Percentiles rank a stretch among this genome's conserved stretches.
Evolutionary conservation across 352 stramenopile genomes (phyloP).

Genomic region (Phytophthora fragariae): DNA sequence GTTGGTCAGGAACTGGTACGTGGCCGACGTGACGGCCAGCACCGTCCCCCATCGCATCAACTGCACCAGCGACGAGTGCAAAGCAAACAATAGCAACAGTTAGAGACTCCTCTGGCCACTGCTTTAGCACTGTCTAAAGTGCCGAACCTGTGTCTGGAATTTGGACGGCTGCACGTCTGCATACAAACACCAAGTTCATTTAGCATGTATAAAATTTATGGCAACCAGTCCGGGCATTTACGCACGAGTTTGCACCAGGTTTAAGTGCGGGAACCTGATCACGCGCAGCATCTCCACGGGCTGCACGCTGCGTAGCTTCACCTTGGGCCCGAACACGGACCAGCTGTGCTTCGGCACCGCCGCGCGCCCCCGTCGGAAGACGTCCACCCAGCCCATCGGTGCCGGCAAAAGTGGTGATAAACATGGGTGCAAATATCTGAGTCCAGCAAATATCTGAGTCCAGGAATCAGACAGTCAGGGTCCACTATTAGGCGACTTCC

Average conservation of each 20-base stretch:
- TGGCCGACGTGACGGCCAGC: constrained; percentile 52
- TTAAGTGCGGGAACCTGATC: constrained; percentile 45
- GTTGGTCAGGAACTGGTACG: constrained; percentile 78
- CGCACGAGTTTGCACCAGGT: constrained; percentile 57
- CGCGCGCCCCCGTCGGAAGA: constrained; percentile 38
- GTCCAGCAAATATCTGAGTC: too few species aligned
- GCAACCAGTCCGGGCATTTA: constrained; percentile 1
- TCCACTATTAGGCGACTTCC: too few species aligned
- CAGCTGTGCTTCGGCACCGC: constrained; percentile 54
- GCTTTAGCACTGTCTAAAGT: background rate
- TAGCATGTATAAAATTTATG: background rate
- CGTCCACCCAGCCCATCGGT: constrained; percentile 38
- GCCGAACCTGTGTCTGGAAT: constrained; percentile 48
- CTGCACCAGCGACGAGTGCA: constrained; percentile 15
- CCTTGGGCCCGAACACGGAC: constrained; percentile 55
- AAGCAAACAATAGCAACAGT: background rate
- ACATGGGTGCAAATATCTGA: too few species aligned
- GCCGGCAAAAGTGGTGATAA: too few species aligned
- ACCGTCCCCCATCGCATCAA: constrained; percentile 51
- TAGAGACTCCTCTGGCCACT: background rate
- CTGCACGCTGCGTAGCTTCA: constrained; percentile 35
- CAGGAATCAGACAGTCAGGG: too few species aligned
- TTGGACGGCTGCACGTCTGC: constrained; percentile 60
- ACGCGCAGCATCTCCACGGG: constrained; percentile 48
- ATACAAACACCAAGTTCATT: background rate